A percentile compares a stretch with the other conserved stretches of the same genome.
Conservation (phyloP, 202 grass and related monocot species). For the Panicum virgatum region DNA sequence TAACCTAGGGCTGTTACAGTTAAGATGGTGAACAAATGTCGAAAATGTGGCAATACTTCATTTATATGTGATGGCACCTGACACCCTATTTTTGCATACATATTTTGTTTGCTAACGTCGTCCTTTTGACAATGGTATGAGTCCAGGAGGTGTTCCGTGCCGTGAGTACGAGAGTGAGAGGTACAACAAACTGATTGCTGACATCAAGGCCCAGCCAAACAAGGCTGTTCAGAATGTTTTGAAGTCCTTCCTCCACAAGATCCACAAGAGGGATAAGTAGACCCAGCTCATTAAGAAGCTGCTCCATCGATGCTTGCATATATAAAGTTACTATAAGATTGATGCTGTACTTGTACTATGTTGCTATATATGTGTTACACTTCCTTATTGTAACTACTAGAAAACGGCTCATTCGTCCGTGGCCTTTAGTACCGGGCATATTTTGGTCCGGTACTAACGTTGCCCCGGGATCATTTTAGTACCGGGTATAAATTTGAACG, state of each 20-base stretch:
- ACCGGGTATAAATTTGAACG: too few species aligned
- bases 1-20: too few species aligned
- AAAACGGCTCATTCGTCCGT: too few species aligned
- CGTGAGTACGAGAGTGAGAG: slow-evolving; percentile 68
- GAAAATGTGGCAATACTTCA: not conserved
- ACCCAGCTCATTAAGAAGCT: not conserved
- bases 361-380: too few species aligned
- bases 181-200: slow-evolving; percentile 66
- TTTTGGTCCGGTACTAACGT: too few species aligned
- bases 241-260: slow-evolving; percentile 89
- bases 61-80: slow-evolving; percentile 15
- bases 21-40: slow-evolving; percentile 28
- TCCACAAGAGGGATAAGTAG: slow-evolving; percentile 92
- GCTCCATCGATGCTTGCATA: too few species aligned
- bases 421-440: too few species aligned
- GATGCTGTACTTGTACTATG: too few species aligned
- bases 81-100: not conserved
- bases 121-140: not conserved
- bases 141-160: slow-evolving; percentile 58
- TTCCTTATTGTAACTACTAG: too few species aligned
- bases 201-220: slow-evolving; percentile 75
- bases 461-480: too few species aligned
- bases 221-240: slow-evolving; percentile 71
- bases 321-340: too few species aligned
- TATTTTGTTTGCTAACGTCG: slow-evolving; percentile 1